phyloP scores from a whole-genome alignment of 331 rosid species.

The Rosa hybrid region DNA sequence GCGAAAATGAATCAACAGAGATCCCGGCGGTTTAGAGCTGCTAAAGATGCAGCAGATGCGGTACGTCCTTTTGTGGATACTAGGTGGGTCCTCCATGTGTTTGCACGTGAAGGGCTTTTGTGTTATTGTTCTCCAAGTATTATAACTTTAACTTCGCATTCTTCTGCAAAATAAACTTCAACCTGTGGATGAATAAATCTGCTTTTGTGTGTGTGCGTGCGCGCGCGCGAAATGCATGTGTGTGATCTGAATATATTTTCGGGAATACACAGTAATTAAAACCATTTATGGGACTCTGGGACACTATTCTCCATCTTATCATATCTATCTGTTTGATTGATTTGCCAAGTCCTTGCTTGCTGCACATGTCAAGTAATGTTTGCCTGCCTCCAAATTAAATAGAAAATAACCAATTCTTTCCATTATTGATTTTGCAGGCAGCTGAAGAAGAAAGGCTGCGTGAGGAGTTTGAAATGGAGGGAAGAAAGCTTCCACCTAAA shows the following conservation, averaged over 20 bases:
- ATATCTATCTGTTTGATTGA: background rate
- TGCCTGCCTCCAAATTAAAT: background rate
- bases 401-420: background rate
- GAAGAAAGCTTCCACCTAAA: conserved; percentile 95
- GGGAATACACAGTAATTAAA: background rate
- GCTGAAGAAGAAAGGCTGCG: conserved; percentile 86
- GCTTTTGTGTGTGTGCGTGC: background rate
- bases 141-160: background rate
- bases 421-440: conserved; percentile 48
- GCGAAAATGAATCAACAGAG: conserved; percentile 99
- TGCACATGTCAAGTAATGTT: background rate
- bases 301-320: background rate
- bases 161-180: background rate
- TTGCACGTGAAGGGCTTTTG: conserved; percentile 25
- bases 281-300: background rate
- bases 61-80: conserved; percentile 55
- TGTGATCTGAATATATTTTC: background rate
- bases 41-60: conserved; percentile 92
- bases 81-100: conserved; percentile 30
- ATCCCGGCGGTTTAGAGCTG: conserved; percentile 92
- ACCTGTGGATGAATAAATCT: background rate
- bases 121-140: background rate
- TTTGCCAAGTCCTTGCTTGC: background rate
- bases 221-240: background rate
- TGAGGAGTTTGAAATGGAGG: conserved; percentile 91